A percentile compares a stretch with the other conserved stretches of the same genome.
Conservation (phyloP, 2,329 filamentous ascomycete genomes). For the Epicoccum sorghinum region DNA sequence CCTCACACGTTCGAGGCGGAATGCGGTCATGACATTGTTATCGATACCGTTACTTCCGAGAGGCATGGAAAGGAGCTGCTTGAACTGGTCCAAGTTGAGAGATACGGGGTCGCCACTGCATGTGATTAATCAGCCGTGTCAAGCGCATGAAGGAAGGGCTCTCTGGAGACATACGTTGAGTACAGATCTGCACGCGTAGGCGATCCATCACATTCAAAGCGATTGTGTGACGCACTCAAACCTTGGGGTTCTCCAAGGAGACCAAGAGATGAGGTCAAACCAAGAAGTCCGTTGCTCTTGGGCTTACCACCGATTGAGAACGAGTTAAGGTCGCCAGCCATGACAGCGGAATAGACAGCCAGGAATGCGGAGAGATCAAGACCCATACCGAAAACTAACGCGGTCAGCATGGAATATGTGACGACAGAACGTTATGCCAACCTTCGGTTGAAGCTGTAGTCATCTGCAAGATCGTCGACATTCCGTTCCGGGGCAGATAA, state of each 20-base stretch:
- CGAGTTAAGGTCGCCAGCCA: constrained; percentile 47
- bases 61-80: constrained; percentile 9
- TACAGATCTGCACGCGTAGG: constrained; percentile 40
- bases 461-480: constrained; percentile 20
- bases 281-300: constrained; percentile 22
- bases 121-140: neutral
- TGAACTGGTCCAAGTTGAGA: constrained; percentile 4
- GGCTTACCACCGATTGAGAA: constrained; percentile 59
- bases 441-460: constrained; percentile 9
- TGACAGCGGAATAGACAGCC: constrained; percentile 40
- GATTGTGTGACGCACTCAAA: constrained; percentile 37
- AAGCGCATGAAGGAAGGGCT: neutral
- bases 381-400: constrained; percentile 43
- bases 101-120: constrained; percentile 8
- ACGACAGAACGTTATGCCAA: neutral
- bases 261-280: constrained; percentile 20
- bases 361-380: constrained; percentile 41
- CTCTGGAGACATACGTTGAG: constrained; percentile 6
- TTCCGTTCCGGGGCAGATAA: constrained; percentile 29
- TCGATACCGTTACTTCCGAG: constrained; percentile 8
- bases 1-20: constrained; percentile 3
- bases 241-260: constrained; percentile 31
- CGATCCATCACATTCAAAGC: constrained; percentile 45
- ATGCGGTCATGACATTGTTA: constrained; percentile 5
- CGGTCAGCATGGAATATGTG: constrained; percentile 7